Conservation (phyloP, 1,284 basidiomycete species). For the Fomes fomentarius region DNA sequence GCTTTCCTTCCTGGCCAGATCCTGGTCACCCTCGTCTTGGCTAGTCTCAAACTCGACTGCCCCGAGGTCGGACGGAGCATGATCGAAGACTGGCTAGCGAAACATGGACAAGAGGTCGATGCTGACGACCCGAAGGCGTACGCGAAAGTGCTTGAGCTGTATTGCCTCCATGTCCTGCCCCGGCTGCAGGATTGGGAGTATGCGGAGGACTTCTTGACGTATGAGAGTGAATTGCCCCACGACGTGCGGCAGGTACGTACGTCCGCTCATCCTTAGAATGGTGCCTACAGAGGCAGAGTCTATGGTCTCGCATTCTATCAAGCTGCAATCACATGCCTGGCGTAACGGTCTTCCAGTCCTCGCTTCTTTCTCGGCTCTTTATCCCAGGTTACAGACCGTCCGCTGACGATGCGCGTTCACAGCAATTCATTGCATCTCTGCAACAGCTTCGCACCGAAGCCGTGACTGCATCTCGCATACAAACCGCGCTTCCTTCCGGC, state of each 20-base stretch:
- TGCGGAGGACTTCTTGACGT: slow-evolving; percentile 70
- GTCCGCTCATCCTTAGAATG: too few species aligned
- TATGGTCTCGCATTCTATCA: too few species aligned
- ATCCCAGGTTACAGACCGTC: too few species aligned
- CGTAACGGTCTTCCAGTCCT: too few species aligned
- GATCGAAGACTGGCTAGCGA: slow-evolving; percentile 76
- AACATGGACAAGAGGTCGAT: slow-evolving; percentile 36
- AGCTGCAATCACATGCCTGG: too few species aligned
- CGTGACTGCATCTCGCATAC: slow-evolving; percentile 22
- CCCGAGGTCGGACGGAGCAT: slow-evolving; percentile 63
- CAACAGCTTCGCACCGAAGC: slow-evolving; percentile 26
- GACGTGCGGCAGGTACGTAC: slow-evolving; percentile 54
- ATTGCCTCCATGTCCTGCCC: slow-evolving; percentile 72
- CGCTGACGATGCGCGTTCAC: too few species aligned
- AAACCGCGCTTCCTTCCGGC: slow-evolving; percentile 28
- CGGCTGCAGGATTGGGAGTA: slow-evolving; percentile 78
- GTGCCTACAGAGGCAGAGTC: too few species aligned
- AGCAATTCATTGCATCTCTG: slow-evolving; percentile 28
- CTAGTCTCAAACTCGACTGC: slow-evolving; percentile 67
- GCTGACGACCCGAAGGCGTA: slow-evolving; percentile 55
- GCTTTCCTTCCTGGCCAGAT: slow-evolving; percentile 69
- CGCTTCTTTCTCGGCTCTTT: too few species aligned
- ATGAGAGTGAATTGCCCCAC: slow-evolving; percentile 64
- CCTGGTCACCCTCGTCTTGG: slow-evolving; percentile 66
- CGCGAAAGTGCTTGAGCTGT: slow-evolving; percentile 72